Evolutionary conservation across 148 eudicot species (phyloP).

Genomic region (Arctostaphylos glauca): DNA sequence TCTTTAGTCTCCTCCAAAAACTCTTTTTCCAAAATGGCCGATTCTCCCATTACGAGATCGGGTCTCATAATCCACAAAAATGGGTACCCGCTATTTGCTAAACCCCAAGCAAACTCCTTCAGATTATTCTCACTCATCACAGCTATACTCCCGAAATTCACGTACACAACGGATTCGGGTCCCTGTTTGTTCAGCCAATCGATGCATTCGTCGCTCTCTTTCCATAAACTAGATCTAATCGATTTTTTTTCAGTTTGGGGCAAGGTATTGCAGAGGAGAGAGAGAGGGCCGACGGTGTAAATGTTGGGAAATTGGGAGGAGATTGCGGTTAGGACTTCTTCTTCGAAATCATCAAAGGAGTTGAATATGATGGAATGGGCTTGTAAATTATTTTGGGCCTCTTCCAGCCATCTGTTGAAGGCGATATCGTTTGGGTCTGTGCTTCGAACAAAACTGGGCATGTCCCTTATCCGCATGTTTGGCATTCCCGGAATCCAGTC

Average conservation of each 20-base stretch:
- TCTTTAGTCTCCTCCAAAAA: slow-evolving; percentile 8
- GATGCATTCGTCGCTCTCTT: slow-evolving; percentile 7
- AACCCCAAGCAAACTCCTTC: slow-evolving; percentile 17
- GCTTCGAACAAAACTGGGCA: slow-evolving; percentile 13
- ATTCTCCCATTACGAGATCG: slow-evolving; percentile 9
- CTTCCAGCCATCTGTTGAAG: slow-evolving; percentile 21
- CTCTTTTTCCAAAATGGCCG: not conserved
- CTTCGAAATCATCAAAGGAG: not conserved
- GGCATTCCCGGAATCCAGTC: slow-evolving; percentile 19
- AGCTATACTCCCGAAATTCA: slow-evolving; percentile 11
- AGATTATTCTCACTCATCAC: slow-evolving; percentile 1
- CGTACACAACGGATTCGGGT: not conserved
- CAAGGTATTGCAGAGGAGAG: not conserved
- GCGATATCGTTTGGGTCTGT: slow-evolving; percentile 5
- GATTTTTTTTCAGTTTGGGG: not conserved
- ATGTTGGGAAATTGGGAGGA: not conserved
- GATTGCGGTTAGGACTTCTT: not conserved
- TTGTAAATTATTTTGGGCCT: slow-evolving; percentile 3
- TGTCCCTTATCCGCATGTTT: slow-evolving; percentile 12
- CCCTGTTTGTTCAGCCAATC: slow-evolving; percentile 10
- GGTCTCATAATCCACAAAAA: slow-evolving; percentile 8
- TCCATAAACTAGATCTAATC: slow-evolving; percentile 8
- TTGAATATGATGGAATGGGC: not conserved
- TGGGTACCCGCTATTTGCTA: slow-evolving; percentile 4
- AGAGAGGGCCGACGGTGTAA: slow-evolving; percentile 13